Base-by-base conservation (phyloP, 768 basidiomycete species). In the Vararia minispora region DNA sequence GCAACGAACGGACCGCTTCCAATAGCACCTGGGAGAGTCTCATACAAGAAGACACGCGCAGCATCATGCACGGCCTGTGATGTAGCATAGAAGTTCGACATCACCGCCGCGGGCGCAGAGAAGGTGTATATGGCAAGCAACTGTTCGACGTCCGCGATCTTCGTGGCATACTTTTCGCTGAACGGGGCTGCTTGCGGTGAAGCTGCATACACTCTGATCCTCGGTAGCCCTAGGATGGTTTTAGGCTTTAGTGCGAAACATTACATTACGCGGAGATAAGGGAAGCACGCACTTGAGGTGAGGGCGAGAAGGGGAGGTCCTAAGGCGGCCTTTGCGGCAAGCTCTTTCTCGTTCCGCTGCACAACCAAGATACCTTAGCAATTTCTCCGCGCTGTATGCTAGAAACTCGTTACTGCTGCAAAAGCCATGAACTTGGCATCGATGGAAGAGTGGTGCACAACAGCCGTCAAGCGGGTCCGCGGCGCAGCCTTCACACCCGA, bases 321-420 rank as follows among this genome's bases (percentile, higher is more conserved):
- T 28, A 8, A 37, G 16, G 8, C 24, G 4, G 36, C 25, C 5
- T n/a, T 14, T 13, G 26, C 26, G 5, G 25, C 27, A 10, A 37
- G 18, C 36, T 37, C 36, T n/a, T 26, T 12, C 1, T 37, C 36
- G 22, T 37, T 28, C 12, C 36, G 36, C 34, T 35, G 34, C 9
- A 24, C 13, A 9, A 8, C 8, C 7, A 13, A 4, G 12, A n/a
- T n/a, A n/a, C n/a, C n/a, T n/a, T 11, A 35, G 18, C 13, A 4
- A 5, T 6, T 13, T 26, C 13, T 6, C 0, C 11, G 13, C 22
- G 34, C n/a, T 2, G 20, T 3, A 26, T 2, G 34, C 2, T 5
- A 6, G 34, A 13, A 35, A n/a, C n/a, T n/a, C n/a, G 22, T 23
- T 11, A 35, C 34, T 11, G 36, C 25, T 7, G 17, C 27, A 13